Base-by-base conservation (phyloP, 768 basidiomycete genomes). In the Lactarius quietus region DNA sequence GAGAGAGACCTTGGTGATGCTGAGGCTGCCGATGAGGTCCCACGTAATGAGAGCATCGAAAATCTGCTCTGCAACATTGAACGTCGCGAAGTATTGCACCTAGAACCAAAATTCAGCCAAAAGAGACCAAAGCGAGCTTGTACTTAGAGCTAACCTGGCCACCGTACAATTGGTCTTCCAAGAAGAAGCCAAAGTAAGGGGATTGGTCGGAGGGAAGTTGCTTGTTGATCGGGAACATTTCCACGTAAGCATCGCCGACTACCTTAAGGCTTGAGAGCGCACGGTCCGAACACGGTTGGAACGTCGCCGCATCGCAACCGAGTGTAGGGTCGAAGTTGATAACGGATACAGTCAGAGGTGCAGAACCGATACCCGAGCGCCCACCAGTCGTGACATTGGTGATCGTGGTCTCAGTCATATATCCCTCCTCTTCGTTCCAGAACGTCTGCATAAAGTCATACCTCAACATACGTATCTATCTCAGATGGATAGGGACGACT, bases 201-300 rank as follows among this genome's bases (percentile, higher is more conserved):
- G 38, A 39, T 15, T 39, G 26, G 57, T 29, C 10, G 10, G 20
- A 18, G 15, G 57, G 57, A 6, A 41, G 38, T 23, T 59, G 18
- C n/a, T 36, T 20, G 26, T 28, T 59, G 38, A 59, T 23, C n/a
- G 57, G 57, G 57, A 59, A 59, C 20, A 20, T 3, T 12, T n/a
- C 26, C 57, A 29, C 43, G n/a, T 5, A 59, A 18, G 35, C 38
- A 39, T 59, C 39, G 57, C 36, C 36, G 39, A 59, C n/a, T 9
- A 39, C 35, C 29, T 59, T 59, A 20, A 59, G 38, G 39, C n/a
- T 41, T 23, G 57, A 59, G 8, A 59, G 38, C 26, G 57, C 57
- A 20, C 39, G 57, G 41, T 38, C 57, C 17, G 48, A 51, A 38
- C 38, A 38, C 10, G 38, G 38, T 15, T 38, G 38, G 38, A 38